phyloP scores from a whole-genome alignment of 257 asterid species.

The Plantago ovata region DNA sequence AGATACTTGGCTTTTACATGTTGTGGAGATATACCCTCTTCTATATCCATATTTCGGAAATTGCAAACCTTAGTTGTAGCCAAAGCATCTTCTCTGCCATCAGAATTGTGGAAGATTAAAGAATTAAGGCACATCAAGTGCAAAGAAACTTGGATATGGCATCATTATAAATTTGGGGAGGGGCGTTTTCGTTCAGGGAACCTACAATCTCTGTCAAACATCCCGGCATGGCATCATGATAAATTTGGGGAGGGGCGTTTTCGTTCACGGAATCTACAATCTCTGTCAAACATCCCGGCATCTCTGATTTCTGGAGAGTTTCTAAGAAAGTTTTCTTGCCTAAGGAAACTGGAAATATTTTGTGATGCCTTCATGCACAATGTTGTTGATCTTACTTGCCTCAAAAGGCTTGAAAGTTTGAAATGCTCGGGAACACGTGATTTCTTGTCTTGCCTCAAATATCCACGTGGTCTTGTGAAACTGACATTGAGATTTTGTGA shows the following conservation, averaged over 20 bases:
- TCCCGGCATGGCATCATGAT: not conserved
- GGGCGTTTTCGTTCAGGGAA: not conserved
- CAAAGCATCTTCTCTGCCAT: not conserved
- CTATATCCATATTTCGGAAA: not conserved
- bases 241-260: no score
- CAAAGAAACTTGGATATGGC: not conserved
- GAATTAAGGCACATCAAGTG: not conserved
- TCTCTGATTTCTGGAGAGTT: not conserved
- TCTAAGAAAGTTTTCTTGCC: not conserved
- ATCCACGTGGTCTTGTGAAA: not conserved
- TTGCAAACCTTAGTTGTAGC: conserved; percentile 10
- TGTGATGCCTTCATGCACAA: not conserved
- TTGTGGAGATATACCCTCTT: not conserved
- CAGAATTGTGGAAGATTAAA: not conserved
- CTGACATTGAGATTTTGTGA: not conserved
- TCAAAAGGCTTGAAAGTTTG: not conserved
- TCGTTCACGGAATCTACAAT: conserved; percentile 1
- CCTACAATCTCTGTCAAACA: not conserved
- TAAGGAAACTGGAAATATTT: not conserved
- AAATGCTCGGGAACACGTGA: not conserved
- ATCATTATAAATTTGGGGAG: not conserved
- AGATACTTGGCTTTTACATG: conserved; percentile 7
- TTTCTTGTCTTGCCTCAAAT: not conserved
- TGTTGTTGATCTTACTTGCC: not conserved
- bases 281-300: not conserved